Conservation (phyloP, 208 protist species). For the Herpetomonas tarakana region DNA sequence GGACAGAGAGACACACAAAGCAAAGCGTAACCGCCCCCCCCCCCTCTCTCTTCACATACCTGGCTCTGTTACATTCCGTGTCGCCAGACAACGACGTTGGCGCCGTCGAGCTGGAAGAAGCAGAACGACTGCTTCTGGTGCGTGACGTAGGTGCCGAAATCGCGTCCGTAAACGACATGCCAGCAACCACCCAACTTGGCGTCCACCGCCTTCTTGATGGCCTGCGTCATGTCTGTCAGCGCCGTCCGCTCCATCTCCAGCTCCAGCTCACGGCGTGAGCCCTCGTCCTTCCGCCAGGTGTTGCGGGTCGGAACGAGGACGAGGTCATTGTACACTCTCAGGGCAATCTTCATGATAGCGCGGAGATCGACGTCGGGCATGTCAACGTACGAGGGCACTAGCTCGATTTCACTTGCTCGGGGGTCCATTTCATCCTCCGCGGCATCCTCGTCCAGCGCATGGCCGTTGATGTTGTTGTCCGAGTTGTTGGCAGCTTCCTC, state of each 20-base stretch:
- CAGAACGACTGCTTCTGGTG: conserved; percentile 67
- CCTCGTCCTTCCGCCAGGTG: conserved; percentile 86
- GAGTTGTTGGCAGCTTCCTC: too few relatives aligned
- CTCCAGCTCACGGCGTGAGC: conserved; percentile 65
- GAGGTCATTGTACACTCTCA: conserved; percentile 63
- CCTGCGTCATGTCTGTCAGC: conserved; percentile 53
- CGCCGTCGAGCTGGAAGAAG: conserved; percentile 79
- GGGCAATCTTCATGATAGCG: conserved; percentile 59
- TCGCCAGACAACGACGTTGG: conserved; percentile 78
- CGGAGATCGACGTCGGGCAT: conserved; percentile 52
- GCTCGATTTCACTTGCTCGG: conserved; percentile 30
- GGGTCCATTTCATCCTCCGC: conserved; percentile 62
- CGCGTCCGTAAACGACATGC: conserved; percentile 82
- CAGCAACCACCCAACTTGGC: conserved; percentile 63
- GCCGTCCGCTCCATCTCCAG: conserved; percentile 73
- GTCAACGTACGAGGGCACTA: conserved; percentile 52
- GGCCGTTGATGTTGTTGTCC: conserved; percentile 10
- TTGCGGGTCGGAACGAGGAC: conserved; percentile 71
- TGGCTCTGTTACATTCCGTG: conserved; percentile 50
- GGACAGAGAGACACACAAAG: too few relatives aligned
- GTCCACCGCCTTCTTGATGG: conserved; percentile 58
- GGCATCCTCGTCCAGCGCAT: conserved; percentile 6
- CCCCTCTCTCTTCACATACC: too few relatives aligned
- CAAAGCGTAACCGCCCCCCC: too few relatives aligned
- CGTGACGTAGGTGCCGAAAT: conserved; percentile 81